Evolutionary conservation across 148 eudicot genomes (phyloP).

Genomic region (Dianthus caryophyllus): DNA sequence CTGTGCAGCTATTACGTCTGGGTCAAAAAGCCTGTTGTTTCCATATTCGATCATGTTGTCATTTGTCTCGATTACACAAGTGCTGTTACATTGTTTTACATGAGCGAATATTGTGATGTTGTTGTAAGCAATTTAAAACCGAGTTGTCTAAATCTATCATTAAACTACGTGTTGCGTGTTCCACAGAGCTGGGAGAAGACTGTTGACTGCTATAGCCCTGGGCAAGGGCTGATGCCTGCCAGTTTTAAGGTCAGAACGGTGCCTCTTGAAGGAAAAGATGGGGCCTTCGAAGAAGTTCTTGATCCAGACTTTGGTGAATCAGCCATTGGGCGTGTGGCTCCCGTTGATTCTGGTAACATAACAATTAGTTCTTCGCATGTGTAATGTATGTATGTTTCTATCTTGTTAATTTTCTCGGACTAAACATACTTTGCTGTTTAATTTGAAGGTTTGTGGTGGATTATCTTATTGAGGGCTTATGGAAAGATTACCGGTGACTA

Average conservation of each 20-base stretch:
- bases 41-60: background rate
- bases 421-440: background rate
- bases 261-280: constrained; percentile 57
- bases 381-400: background rate
- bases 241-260: constrained; percentile 70
- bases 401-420: background rate
- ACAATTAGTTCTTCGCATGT: background rate
- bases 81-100: background rate
- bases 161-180: constrained; percentile 2
- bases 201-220: constrained; percentile 85
- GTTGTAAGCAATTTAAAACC: background rate
- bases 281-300: constrained; percentile 68
- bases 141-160: background rate
- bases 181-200: constrained; percentile 90
- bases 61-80: background rate
- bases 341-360: constrained; percentile 81
- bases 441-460: constrained; percentile 84
- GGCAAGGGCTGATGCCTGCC: constrained; percentile 96
- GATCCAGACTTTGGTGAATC: constrained; percentile 98
- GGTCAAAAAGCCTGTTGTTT: background rate
- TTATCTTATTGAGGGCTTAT: constrained; percentile 79
- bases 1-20: background rate
- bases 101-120: background rate
- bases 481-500: constrained; percentile 81
- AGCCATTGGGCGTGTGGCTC: constrained; percentile 95